Base-by-base conservation (phyloP, 2,329 filamentous ascomycete species). In the Fusarium sp. region DNA sequence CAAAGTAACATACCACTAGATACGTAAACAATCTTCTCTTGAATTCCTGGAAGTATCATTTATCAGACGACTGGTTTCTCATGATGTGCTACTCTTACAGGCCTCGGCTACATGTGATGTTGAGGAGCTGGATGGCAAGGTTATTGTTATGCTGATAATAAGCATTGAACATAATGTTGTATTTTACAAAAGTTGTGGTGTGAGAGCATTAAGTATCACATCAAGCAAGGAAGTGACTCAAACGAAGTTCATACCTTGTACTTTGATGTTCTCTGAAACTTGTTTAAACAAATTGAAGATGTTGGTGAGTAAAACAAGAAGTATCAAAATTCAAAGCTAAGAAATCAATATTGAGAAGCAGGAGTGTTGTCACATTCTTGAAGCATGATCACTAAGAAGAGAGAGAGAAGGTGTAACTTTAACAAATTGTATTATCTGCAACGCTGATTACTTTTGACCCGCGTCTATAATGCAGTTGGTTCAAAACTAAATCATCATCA, bases 391-490 rank as follows among this genome's bases (percentile, higher is more conserved):
- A 63, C 47, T 20, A 18, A 3, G 14, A 41, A 48, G 22, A 29
- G 14, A 29, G 14, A 55, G 7, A 47, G 49, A 27, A 45, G 20
- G 20, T 32, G 27, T 46, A 67, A 71, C 48, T 69, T 70, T 69
- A 61, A 70, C 67, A 60, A 63, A 65, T 71, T 71, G 65, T 69
- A 70, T 71, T 70, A 70, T 71, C 68, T 70, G 68, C 68, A 60
- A 68, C 67, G 68, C 67, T 57, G 63, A 66, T 51, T 66, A 11
- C 65, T 70, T 71, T 68, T 70, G 57, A 70, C 63, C 68, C 59
- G 67, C 68, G 68, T 61, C 68, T 61, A 70, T 48, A 57, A 71
- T 69, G 68, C 68, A 70, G 68, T 57, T 65, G 16, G 46, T 51
- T 54, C 61, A 69, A 56, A 58, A 67, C 27, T 68, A 68, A 47